Evolutionary conservation across 225 moss, liverwort and hornwort species (phyloP), one percentile per base, ranked within the genome.

Genomic region (Antitrichia curtipendula): DNA sequence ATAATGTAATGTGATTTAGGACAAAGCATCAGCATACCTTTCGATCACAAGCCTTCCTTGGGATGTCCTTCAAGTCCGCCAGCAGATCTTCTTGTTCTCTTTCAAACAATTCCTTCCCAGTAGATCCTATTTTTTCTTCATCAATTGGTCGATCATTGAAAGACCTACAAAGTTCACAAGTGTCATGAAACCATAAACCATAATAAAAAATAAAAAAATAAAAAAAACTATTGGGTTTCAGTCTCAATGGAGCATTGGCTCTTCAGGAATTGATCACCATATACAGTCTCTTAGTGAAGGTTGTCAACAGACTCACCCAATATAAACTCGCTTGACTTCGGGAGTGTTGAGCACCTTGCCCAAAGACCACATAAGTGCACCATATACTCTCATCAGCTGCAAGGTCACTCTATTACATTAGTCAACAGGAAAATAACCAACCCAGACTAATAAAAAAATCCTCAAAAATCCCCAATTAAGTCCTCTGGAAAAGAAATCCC

Each of bases 331-430:
- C 95, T 92, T 98, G 29, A 98, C 98, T 90, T 98, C 98, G 28
- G 98, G 98, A 81, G 97, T 98, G 82, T 97, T 97, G 78, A 98
- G 96, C 83, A 98, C 98, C 89, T 98, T 98, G 84, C 98, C 98
- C 79, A 98, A 93, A 17, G 98, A 98, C 98, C 98, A 98, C 98
- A 98, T 98, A 75, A 98, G 97, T 75, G 98, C 98, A 89, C 98
- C 98, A 87, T 98, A 98, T 16, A 98, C 98, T 89, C 98, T 95
- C 98, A 98, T 98, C 88, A 98, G 89, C 97, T 98, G 95, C 91
- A 90, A 89, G 32, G 43, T 34, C 87, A 89, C 41, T n/a, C 40
- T 23, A 32, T 15, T 28, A 79, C 43, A 72, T 87, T 64, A 91
- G 87, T 73, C 83, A 59, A 86, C 60, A n/a, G 32, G 58, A 6